Evolutionary conservation across 2,329 filamentous ascomycete species (phyloP).

Genomic region (Colletotrichum lini): DNA sequence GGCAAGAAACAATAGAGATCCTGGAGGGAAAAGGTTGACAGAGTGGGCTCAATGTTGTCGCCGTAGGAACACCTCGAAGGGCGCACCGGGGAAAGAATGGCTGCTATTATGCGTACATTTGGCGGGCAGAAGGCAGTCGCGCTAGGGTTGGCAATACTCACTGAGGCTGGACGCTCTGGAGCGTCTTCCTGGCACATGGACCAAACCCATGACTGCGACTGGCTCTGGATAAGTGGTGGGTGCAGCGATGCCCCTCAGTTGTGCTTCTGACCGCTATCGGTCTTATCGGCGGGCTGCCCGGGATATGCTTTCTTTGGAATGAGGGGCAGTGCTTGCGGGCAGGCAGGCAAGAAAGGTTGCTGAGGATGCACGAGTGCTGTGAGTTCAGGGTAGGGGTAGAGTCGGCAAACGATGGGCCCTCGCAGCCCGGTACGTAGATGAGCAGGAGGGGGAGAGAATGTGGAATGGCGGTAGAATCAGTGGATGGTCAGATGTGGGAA

Average conservation of each 20-base stretch:
- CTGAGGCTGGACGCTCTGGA: slow-evolving; percentile 43
- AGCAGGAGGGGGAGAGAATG: not conserved
- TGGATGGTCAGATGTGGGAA: slow-evolving; percentile 33
- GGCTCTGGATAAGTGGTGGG: slow-evolving; percentile 33
- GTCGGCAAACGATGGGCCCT: slow-evolving; percentile 36
- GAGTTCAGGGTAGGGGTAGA: slow-evolving; percentile 9
- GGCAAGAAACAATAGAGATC: not conserved
- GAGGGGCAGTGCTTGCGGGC: slow-evolving; percentile 38
- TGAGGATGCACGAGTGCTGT: slow-evolving; percentile 8
- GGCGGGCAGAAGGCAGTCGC: slow-evolving; percentile 23
- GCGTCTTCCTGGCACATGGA: slow-evolving; percentile 45
- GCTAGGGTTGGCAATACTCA: slow-evolving; percentile 42
- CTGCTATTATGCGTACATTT: slow-evolving; percentile 32
- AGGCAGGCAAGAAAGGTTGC: slow-evolving; percentile 13
- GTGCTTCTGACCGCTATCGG: slow-evolving; percentile 38
- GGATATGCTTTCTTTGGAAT: slow-evolving; percentile 36
- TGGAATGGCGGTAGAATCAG: slow-evolving; percentile 18
- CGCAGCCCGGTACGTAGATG: slow-evolving; percentile 27
- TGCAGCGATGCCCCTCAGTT: slow-evolving; percentile 40
- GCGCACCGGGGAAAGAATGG: slow-evolving; percentile 27
- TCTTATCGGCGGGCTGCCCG: slow-evolving; percentile 38
- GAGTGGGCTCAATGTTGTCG: slow-evolving; percentile 21
- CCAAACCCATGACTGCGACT: slow-evolving; percentile 44
- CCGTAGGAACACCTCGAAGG: slow-evolving; percentile 11
- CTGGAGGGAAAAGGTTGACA: not conserved